phyloP scores from a whole-genome alignment of 306 rosid species.

The Pueraria montana region DNA sequence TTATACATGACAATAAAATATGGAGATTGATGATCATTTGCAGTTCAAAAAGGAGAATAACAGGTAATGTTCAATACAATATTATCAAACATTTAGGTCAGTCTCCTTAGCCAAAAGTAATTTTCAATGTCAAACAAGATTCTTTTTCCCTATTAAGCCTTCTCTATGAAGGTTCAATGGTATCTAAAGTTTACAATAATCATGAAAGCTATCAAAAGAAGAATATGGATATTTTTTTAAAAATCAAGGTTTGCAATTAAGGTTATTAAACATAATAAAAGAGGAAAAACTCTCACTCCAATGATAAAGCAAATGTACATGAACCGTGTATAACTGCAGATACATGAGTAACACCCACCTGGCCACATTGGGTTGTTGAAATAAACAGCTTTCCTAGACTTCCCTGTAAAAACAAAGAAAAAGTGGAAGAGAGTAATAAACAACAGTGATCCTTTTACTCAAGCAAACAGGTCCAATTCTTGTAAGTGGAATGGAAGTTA shows the following conservation, averaged over 20 bases:
- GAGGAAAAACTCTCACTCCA: constrained; percentile 13
- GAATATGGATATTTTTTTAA: not conserved
- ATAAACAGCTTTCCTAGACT: constrained; percentile 59
- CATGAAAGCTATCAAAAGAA: constrained; percentile 27
- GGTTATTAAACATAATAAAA: constrained; percentile 27
- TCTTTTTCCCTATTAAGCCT: not conserved
- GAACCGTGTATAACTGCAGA: not conserved
- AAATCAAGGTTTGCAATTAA: constrained; percentile 1
- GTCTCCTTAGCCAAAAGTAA: not conserved
- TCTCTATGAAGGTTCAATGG: not conserved
- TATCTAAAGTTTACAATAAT: constrained; percentile 9
- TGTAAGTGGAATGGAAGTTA: not conserved
- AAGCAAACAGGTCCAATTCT: not conserved
- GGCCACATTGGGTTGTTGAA: constrained; percentile 99
- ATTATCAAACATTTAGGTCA: constrained; percentile 1
- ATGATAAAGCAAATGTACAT: constrained; percentile 19
- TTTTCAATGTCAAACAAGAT: not conserved
- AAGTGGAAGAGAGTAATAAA: constrained; percentile 15
- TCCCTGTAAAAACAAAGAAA: constrained; percentile 58
- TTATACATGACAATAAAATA: constrained; percentile 1
- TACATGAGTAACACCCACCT: constrained; percentile 58
- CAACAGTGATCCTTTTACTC: not conserved
- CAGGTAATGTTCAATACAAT: not conserved
- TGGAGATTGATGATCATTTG: not conserved
- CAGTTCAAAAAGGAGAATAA: constrained; percentile 6